These are phyloP conservation scores for Chalciporus pseudorubinellus DNA, from an alignment of 768 basidiomycete genomes.

Conservation along the genomic window DNA sequence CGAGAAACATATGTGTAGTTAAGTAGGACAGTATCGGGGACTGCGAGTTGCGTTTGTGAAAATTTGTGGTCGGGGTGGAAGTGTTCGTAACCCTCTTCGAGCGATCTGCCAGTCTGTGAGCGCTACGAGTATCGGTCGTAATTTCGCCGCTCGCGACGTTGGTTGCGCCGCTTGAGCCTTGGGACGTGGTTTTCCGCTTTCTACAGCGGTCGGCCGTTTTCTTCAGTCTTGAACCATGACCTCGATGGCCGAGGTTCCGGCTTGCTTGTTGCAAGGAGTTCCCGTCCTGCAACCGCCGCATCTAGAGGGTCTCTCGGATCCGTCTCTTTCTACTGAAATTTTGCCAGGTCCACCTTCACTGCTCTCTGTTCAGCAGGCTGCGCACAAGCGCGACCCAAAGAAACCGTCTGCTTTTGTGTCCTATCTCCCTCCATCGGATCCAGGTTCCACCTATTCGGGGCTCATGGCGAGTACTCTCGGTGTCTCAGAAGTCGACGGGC, in stretches of 20 bases:
- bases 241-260: slow-evolving; percentile 65
- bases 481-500: slow-evolving; percentile 56
- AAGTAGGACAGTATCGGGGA: slow-evolving; percentile 11
- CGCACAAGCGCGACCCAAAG: slow-evolving; percentile 76
- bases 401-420: slow-evolving; percentile 69
- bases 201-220: slow-evolving; percentile 23
- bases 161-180: slow-evolving; percentile 14
- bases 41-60: slow-evolving; percentile 15
- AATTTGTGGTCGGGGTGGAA: slow-evolving; percentile 25
- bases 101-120: slow-evolving; percentile 18
- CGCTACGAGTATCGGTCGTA: slow-evolving; percentile 16
- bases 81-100: slow-evolving; percentile 18
- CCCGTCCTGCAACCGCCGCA: slow-evolving; percentile 74
- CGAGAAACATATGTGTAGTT: slow-evolving; percentile 8
- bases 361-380: slow-evolving; percentile 64
- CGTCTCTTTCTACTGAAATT: slow-evolving; percentile 83
- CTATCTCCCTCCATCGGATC: slow-evolving; percentile 81
- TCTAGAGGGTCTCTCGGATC: slow-evolving; percentile 68
- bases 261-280: slow-evolving; percentile 71
- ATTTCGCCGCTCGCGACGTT: slow-evolving; percentile 24
- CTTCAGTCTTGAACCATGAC: slow-evolving; percentile 51
- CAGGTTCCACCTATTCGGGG: slow-evolving; percentile 84
- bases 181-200: slow-evolving; percentile 16
- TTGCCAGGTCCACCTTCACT: slow-evolving; percentile 84
- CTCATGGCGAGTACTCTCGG: slow-evolving; percentile 64